phyloP scores from a whole-genome alignment of 352 stramenopile genomes.

The Blastocystis hominis region DNA sequence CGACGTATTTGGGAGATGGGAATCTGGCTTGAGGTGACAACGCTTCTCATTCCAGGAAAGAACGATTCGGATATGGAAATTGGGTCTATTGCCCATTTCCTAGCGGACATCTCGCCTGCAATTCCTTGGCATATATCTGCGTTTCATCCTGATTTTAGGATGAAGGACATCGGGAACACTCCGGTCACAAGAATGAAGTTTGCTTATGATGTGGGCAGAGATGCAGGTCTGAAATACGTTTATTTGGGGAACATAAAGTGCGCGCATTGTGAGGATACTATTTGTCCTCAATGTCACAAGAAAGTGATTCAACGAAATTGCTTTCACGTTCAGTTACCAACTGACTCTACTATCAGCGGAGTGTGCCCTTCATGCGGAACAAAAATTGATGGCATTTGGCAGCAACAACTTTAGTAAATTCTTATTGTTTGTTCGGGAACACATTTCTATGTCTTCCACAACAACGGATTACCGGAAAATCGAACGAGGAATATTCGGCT shows the following conservation, averaged over 20 bases:
- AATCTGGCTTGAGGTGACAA: slow-evolving; percentile 22
- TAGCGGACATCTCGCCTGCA: background rate
- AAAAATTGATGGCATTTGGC: background rate
- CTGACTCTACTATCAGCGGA: background rate
- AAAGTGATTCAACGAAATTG: background rate
- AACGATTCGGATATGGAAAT: background rate
- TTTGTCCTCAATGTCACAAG: slow-evolving; percentile 16
- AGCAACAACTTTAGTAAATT: background rate
- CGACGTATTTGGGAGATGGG: background rate
- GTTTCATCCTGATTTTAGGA: slow-evolving; percentile 27
- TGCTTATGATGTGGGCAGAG: background rate
- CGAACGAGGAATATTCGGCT: slow-evolving; percentile 30
- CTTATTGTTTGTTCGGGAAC: background rate
- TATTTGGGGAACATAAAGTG: background rate
- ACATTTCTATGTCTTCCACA: background rate
- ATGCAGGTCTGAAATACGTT: slow-evolving; percentile 2
- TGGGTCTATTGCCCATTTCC: background rate
- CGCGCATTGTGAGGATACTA: background rate
- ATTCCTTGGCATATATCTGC: slow-evolving; percentile 37
- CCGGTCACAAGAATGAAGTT: background rate
- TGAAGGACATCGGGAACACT: background rate
- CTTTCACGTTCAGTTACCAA: background rate
- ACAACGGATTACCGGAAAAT: slow-evolving; percentile 8
- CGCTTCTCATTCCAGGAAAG: slow-evolving; percentile 1
- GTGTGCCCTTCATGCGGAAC: background rate